Base-by-base conservation (phyloP, 176 grass and related monocot genomes). In the Aegilops tauschii region DNA sequence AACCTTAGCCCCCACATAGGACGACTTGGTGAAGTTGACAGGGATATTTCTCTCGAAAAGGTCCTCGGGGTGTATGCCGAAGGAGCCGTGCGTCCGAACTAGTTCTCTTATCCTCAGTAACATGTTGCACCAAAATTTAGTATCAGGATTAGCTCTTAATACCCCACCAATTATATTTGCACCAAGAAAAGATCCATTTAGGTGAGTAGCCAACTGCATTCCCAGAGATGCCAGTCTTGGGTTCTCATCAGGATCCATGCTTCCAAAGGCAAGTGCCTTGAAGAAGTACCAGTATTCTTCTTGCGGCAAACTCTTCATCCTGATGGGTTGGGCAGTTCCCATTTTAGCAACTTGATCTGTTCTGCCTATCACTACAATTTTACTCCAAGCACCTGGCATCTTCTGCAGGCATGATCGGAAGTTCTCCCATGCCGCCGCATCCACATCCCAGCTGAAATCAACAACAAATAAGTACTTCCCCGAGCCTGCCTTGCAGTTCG, bases 241-340 rank as follows among this genome's bases (percentile, higher is more conserved):
- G 17, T 69, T 40, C 8, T 80, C 80, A 20, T 87, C 64, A 21
- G 80, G 80, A 32, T 91, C 31, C 56, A 72, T 79, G 73, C 54
- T 87, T 20, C 85, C 85, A 7, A 91, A 91, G 63, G 85, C 36
- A 31, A 82, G 73, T 5, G 80, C 79, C 39, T 73, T 79, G 73
- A 90, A 83, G 83, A 62, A 87, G 32, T 80, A 87, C 61, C 83
- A 69, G 67, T 87, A 83, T 44, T 87, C 80, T 20, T 91, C 85
- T 17, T 66, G 80, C 9, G 85, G 79, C 44, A 91, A 64, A 28
- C 18, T 59, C 20, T 91, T 82, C 8, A 91, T 3, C 16, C 78
- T 80, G 64, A 91, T 71, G 3, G 90, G 86, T 17, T 40, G 11
- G 1, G 35, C 11, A 4, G 78, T 86, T 8, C 80, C 85, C 4